Evolutionary conservation across 2,329 filamentous ascomycete species (phyloP).

Genomic region (Saccharata proteae): DNA sequence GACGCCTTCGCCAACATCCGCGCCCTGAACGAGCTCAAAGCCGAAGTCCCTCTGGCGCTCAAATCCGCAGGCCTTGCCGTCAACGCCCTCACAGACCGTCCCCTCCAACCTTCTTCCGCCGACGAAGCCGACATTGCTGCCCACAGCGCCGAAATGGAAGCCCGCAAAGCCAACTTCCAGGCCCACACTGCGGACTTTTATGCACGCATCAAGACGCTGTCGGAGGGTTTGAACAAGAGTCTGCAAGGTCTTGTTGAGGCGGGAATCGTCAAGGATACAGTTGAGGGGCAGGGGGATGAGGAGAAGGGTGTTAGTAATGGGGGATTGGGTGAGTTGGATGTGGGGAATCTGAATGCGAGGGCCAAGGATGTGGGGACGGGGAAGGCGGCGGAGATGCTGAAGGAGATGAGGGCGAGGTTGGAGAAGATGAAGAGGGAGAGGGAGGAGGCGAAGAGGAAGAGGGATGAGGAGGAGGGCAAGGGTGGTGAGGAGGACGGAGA

Average conservation of each 20-base stretch:
- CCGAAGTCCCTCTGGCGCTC: slow-evolving; percentile 44
- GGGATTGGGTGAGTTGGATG: slow-evolving; percentile 52
- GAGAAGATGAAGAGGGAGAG: slow-evolving; percentile 20
- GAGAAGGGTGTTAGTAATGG: slow-evolving; percentile 35
- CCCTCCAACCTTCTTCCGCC: slow-evolving; percentile 14
- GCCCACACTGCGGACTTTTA: slow-evolving; percentile 2
- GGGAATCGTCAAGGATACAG: slow-evolving; percentile 50
- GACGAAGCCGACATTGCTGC: slow-evolving; percentile 36
- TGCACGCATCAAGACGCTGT: too few relatives aligned
- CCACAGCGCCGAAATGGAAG: slow-evolving; percentile 34
- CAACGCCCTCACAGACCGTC: slow-evolving; percentile 35
- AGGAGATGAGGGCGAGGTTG: slow-evolving; percentile 45
- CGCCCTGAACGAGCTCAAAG: slow-evolving; percentile 22
- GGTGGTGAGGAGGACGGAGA: slow-evolving; percentile 1
- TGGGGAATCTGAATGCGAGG: slow-evolving; percentile 81
- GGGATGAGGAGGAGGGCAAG: slow-evolving; percentile 8
- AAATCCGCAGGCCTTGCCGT: slow-evolving; percentile 50
- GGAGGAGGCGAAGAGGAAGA: slow-evolving; percentile 11
- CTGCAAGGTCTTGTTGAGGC: too few relatives aligned
- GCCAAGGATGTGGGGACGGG: slow-evolving; percentile 70
- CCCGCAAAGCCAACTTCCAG: not conserved
- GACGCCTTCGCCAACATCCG: slow-evolving; percentile 74
- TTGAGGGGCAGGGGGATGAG: slow-evolving; percentile 21
- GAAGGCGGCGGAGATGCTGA: slow-evolving; percentile 74
- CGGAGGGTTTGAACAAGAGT: too few relatives aligned